Base-by-base conservation (phyloP, 164 flowering plant genomes). In the Brasenia schreberi region DNA sequence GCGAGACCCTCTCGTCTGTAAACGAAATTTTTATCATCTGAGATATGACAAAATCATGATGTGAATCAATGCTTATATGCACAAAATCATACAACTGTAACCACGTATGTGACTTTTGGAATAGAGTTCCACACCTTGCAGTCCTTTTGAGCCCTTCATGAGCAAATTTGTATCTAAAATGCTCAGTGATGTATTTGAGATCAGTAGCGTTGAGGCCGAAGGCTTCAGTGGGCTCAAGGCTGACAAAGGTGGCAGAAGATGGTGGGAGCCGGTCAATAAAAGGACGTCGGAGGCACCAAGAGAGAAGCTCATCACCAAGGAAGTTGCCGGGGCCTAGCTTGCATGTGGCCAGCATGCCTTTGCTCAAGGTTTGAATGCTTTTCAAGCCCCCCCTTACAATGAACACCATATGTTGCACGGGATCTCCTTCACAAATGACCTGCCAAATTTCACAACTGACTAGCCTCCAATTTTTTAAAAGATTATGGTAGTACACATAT, bases 381-480 rank as follows among this genome's bases (percentile, higher is more conserved):
- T 81, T 75, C 43, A 91, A 68, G 18, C 80, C 82, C 7, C 99
- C 99, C 0, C 82, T 80, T 5, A 88, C 83, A 0, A 94, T 78
- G 77, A 94, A 94, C 59, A 89, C 80, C 83, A 94, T 89, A 7
- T 89, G 74, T 19, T 76, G 88, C 67, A 94, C 99, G 0, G 97
- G 96, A 45, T 91, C 95, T 59, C 99, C 96, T 84, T 94, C 99
- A 76, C 90, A 78, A n/a, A 87, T 84, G 17, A 94, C 81, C 98
- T 94, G 83, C 68, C n/a, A 11, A n/a, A 9, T 19, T 17, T 60
- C n/a, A 60, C 2, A 45, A 45, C 12, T 45, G 7, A 45, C 12
- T 45, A 45, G 6, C 27, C 27, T 23, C 27, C 27, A 23, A 23
- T 23, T 23, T 23, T 23, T 23, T 23, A 23, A 23, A 23, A 23